Conservation (phyloP, 2,329 filamentous ascomycete species). For the Monosporascus sp. region DNA sequence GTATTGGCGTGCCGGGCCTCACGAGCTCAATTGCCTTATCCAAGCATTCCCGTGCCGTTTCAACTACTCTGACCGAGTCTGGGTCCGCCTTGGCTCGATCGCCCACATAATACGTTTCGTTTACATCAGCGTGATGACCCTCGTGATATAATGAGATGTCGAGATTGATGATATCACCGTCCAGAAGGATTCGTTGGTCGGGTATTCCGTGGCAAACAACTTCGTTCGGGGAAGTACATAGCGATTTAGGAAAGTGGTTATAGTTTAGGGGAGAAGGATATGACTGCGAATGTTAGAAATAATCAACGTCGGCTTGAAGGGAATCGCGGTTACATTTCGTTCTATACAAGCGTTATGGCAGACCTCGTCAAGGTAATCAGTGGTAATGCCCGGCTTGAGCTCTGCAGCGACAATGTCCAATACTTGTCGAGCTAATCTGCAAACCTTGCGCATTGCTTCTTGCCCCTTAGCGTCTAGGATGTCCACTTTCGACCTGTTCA, state of each 20-base stretch:
- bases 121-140: conserved; percentile 90
- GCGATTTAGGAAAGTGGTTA: conserved; percentile 90
- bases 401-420: conserved; percentile 68
- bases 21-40: conserved; percentile 83
- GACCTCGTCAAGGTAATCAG: conserved; percentile 70
- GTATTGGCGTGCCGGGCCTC: conserved; percentile 84
- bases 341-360: conserved; percentile 73
- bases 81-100: conserved; percentile 74
- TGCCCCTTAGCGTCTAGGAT: conserved; percentile 61
- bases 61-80: conserved; percentile 80
- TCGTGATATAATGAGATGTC: conserved; percentile 89
- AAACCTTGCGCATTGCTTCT: conserved; percentile 70
- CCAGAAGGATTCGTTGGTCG: conserved; percentile 74
- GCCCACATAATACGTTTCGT: conserved; percentile 96
- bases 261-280: conserved; percentile 93
- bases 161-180: conserved; percentile 94
- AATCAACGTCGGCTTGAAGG: too few relatives aligned
- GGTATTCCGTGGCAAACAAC: conserved; percentile 97
- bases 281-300: conserved; percentile 46
- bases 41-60: conserved; percentile 81
- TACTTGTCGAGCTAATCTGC: conserved; percentile 64
- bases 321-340: conserved; percentile 53
- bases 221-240: conserved; percentile 92
- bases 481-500: conserved; percentile 56
- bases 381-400: conserved; percentile 65